These are phyloP conservation scores for Botryosphaeria dothidea DNA, from an alignment of 2,329 filamentous ascomycete genomes.

Conservation along the genomic window DNA sequence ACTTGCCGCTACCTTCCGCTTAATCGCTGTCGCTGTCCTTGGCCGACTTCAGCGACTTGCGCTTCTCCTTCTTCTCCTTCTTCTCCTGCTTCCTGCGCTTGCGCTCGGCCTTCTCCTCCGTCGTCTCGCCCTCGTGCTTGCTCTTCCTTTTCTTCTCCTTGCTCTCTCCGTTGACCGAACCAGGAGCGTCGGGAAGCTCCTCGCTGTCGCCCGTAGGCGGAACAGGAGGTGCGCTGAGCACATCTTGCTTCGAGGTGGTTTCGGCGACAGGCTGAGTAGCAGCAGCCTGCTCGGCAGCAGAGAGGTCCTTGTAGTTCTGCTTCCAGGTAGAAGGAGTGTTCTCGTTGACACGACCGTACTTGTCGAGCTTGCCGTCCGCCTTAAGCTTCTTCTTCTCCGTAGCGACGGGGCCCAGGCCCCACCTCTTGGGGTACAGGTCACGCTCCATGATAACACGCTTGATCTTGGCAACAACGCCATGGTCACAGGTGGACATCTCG, in stretches of 20 bases:
- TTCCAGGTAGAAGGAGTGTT: slow-evolving; percentile 93
- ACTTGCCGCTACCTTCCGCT: neutral
- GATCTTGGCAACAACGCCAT: slow-evolving; percentile 97
- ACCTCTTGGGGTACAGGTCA: slow-evolving; percentile 93
- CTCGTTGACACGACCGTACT: slow-evolving; percentile 92
- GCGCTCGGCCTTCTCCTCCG: slow-evolving; percentile 50
- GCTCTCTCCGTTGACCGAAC: slow-evolving; percentile 29
- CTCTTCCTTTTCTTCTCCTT: slow-evolving; percentile 49
- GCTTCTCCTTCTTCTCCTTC: slow-evolving; percentile 75
- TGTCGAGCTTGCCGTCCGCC: slow-evolving; percentile 95
- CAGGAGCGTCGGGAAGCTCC: slow-evolving; percentile 28
- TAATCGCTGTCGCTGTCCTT: slow-evolving; percentile 21
- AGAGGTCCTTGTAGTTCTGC: slow-evolving; percentile 83
- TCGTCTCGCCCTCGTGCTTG: slow-evolving; percentile 47
- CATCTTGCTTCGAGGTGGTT: slow-evolving; percentile 35
- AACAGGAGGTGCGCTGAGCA: slow-evolving; percentile 39
- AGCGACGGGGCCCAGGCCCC: slow-evolving; percentile 92
- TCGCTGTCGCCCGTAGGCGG: slow-evolving; percentile 30
- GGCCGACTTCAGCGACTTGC: slow-evolving; percentile 47
- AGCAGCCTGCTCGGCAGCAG: slow-evolving; percentile 28
- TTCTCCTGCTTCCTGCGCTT: slow-evolving; percentile 76
- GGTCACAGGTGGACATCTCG: slow-evolving; percentile 94
- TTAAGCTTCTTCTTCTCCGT: slow-evolving; percentile 99
- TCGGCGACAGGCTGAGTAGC: slow-evolving; percentile 29
- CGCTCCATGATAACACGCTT: slow-evolving; percentile 99